Base-by-base conservation (phyloP, 208 protist species). In the Trypanosoma melophagium region DNA sequence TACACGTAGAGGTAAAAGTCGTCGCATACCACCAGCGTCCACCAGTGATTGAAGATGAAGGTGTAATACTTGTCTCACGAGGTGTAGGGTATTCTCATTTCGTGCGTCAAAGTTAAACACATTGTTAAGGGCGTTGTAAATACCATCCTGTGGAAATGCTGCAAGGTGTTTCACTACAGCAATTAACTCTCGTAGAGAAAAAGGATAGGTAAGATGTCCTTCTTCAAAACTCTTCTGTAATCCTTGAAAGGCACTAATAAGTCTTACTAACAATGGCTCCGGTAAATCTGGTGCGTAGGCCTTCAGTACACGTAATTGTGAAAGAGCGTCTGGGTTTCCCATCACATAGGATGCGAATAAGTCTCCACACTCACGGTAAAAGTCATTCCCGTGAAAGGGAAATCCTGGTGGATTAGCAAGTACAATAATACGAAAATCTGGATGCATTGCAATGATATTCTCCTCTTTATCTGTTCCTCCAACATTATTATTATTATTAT, bases 331-430 rank as follows among this genome's bases (percentile, higher is more conserved):
- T 0, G 95, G 94, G 67, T 98, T 98, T 61, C 88, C 82, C 70
- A 99, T 86, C 19, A 94, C 86, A 72, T 97, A 96, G 22, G 79
- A 85, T 10, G 80, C 77, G 65, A 98, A 98, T 50, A 97, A 76
- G 60, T 98, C 96, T 12, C 96, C 94, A 65, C 89, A 93, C 61
- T 91, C 87, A 40, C 81, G 78, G 75, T 95, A 97, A 63, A 98
- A 98, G 79, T 98, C 93, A 68, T 98, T 98, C 60, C 95, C 97
- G 69, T 97, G 84, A 72, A 98, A 98, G 0, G 96, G 97, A 74
- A 92, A 98, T 17, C 94, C 95, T 0, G 95, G 95, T 50, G 90
- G 84, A 75, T 97, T 98, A 7, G 88, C 87, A 31, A 94, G 65
- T 2, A 94, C 91, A 58, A 96, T 91, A 55, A 91, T 87, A 58